Base-by-base conservation (phyloP, 2,329 filamentous ascomycete genomes). In the Paecilomyces sp. region DNA sequence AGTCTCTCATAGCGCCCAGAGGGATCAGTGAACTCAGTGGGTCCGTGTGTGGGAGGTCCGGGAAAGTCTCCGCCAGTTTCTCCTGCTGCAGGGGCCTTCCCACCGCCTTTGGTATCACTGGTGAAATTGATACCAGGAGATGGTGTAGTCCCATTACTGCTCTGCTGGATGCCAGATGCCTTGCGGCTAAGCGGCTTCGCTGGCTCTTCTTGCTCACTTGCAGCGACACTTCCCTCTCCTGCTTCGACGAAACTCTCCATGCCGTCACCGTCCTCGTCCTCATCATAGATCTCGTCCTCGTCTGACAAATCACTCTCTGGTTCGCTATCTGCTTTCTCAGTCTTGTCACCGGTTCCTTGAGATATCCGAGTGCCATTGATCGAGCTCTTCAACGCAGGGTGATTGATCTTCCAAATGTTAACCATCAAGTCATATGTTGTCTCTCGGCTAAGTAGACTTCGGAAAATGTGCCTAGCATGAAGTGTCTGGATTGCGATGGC, bases 381-480 rank as follows among this genome's bases (percentile, higher is more conserved):
- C 3, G 91, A 95, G 71, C 92, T 96, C 73, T 91, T 91, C 31
- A 99, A 78, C 58, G 91, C 91, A 1, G 94, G 93, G 72, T 99
- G 94, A 15, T 91, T 94, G 31, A 97, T 88, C 74, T 96, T 96
- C 94, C 94, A 99, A 60, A 99, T 97, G 61, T 95, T 95, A 65
- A 99, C 89, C 71, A 99, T 92, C 54, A 99, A 80, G 71, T 99
- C 95, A 70, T 97, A 99, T 0, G 95, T 97, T 2, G 92, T 91
- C 75, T 99, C 94, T 72, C 94, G 85, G 69, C 91, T 94, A 4
- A 96, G 88, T 65, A 99, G 91, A 76, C 92, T 97, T 58, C 94
- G 92, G 76, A 99, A 99, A 0, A 95, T 87, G 70, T 99, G 94
- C 65, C 94, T 92, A 52, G 94, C 92, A 72, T 99, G 94, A 12